Base-by-base conservation (phyloP, 495 filamentous ascomycete genomes). In the Tuber magnatum region DNA sequence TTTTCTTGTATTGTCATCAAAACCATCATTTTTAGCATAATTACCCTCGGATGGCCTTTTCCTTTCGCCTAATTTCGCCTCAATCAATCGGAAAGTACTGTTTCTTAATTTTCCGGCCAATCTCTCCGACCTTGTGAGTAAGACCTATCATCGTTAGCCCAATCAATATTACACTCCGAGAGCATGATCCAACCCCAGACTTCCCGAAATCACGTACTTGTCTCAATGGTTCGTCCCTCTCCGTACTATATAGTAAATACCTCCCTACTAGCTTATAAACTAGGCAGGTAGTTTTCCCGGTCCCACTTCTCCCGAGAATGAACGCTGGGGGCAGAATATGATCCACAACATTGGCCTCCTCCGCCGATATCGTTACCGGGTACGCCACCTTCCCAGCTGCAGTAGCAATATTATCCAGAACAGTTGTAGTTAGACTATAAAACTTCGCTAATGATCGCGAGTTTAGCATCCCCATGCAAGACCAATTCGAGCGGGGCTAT, bases 51-150 rank as follows among this genome's bases (percentile, higher is more conserved):
- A 6, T 24, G 20, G 51, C 51, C 51, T 10, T 10, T 39, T 48
- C 35, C n/a, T 41, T 4, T 72, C 69, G 16, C 16, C 76, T 9
- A 74, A 22, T 14, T 76, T 70, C 0, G 71, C 79, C 28, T 81
- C 74, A 22, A 86, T 83, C 22, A 86, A 74, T 9, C 77, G 76
- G 22, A 75, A 78, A 4, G 79, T 81, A 38, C 86, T 83, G 14
- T 51, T 41, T 35, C 76, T 76, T 6, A 86, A 76, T 65, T 85
- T 86, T 14, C 78, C 77, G 5, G 82, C 83, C 16, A 86, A 79
- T 48, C 79, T 71, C 2, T 71, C 48, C 1, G 85, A 86, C 28
- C 83, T 79, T 24, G 85, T 86, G 40, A 86, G 79, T 28, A 86
- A 82, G 10, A 86, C 71, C 84, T 86, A 40, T 32, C 16, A 44